A percentile compares a stretch with the other conserved stretches of the same genome.
Conservation (phyloP, 2,329 filamentous ascomycete species). For the Alternaria rosae region DNA sequence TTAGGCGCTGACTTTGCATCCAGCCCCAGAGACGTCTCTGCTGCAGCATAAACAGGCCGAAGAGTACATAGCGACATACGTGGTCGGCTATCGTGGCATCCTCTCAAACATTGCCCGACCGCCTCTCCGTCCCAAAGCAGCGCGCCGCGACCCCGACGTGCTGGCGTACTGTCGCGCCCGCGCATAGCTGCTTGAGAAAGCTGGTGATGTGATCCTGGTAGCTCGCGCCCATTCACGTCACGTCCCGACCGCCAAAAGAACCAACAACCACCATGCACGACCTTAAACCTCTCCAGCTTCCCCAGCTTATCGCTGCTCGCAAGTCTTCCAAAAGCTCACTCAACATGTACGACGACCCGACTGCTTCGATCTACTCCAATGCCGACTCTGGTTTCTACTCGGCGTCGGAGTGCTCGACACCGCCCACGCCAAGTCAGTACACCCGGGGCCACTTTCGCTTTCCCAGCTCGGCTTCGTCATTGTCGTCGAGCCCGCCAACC, state of each 20-base stretch:
- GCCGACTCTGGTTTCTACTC: constrained; percentile 54
- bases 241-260: constrained; percentile 24
- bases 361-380: constrained; percentile 44
- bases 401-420: constrained; percentile 72
- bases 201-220: constrained; percentile 49
- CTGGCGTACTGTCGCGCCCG: constrained; percentile 23
- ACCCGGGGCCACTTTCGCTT: constrained; percentile 68
- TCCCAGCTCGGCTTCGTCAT: constrained; percentile 80
- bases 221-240: constrained; percentile 39
- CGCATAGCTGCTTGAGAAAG: constrained; percentile 16
- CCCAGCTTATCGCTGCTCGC: constrained; percentile 49
- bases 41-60: constrained; percentile 38
- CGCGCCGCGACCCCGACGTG: constrained; percentile 26
- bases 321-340: constrained; percentile 46
- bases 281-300: constrained; percentile 50
- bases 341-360: constrained; percentile 43
- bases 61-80: constrained; percentile 46
- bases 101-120: constrained; percentile 41
- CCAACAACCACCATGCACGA: constrained; percentile 45
- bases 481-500: constrained; percentile 64
- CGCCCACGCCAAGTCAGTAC: constrained; percentile 75
- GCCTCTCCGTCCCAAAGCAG: constrained; percentile 36
- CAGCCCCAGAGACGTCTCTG: constrained; percentile 17
- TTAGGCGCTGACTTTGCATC: constrained; percentile 38
- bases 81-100: constrained; percentile 51